Percentiles rank a stretch among this genome's conserved stretches.
phyloP scores from a whole-genome alignment of 805 yeast genomes.

The Jamesozyma gamospora region DNA sequence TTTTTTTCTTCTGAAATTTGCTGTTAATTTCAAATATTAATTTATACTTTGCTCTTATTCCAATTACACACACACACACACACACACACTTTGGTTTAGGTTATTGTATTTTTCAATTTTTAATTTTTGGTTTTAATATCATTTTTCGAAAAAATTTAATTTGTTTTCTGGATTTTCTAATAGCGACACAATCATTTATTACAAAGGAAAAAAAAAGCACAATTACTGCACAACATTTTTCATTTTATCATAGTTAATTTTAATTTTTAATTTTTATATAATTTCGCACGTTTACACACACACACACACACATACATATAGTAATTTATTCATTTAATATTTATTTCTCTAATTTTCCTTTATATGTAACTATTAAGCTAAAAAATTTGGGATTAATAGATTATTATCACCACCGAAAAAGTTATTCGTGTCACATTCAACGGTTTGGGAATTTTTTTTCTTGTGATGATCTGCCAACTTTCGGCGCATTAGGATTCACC shows the following conservation, averaged over 20 bases:
- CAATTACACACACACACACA: slow-evolving; percentile 6
- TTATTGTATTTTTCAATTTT: no score
- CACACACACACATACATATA: slow-evolving; percentile 8
- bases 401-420: no score
- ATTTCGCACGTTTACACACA: slow-evolving; percentile 9
- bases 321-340: slow-evolving; percentile 12
- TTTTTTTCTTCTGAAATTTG: background rate
- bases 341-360: background rate
- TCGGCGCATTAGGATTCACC: no score
- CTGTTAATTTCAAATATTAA: background rate
- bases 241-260: slow-evolving; percentile 8
- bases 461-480: no score
- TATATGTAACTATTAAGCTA: no score
- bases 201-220: slow-evolving; percentile 5
- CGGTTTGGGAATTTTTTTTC: no score
- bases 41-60: background rate
- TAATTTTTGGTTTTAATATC: no score
- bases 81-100: slow-evolving; percentile 2
- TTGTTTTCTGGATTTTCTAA: slow-evolving; percentile 1
- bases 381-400: no score
- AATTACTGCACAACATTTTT: slow-evolving; percentile 9
- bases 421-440: no score
- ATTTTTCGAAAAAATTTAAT: background rate
- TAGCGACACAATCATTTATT: slow-evolving; percentile 6
- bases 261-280: slow-evolving; percentile 12